Conservation (phyloP, 192 early-diverging fungal species). For the Backusella luteola region DNA sequence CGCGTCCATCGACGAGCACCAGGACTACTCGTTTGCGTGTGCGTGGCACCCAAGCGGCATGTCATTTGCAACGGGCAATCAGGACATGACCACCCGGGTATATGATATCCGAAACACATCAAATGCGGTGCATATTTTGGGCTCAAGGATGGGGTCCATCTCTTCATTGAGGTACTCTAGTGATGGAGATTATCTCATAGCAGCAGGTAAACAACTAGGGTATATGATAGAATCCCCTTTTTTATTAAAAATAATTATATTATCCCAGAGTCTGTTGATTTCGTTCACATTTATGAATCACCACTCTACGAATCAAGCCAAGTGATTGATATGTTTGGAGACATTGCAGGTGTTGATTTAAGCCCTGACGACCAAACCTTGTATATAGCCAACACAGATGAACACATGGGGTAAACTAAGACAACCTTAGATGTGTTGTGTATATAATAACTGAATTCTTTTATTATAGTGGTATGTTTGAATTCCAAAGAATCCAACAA, state of each 20-base stretch:
- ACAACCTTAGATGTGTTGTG: too few relatives aligned
- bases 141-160: slow-evolving; percentile 52
- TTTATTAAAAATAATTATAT: too few relatives aligned
- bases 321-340: slow-evolving; percentile 71
- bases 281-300: slow-evolving; percentile 63
- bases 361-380: slow-evolving; percentile 51
- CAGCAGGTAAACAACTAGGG: slow-evolving; percentile 38
- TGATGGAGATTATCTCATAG: slow-evolving; percentile 51
- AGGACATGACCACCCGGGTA: slow-evolving; percentile 53
- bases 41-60: slow-evolving; percentile 58
- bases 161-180: slow-evolving; percentile 58
- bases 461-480: slow-evolving; percentile 24
- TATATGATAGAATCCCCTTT: too few relatives aligned
- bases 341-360: slow-evolving; percentile 58
- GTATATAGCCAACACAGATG: slow-evolving; percentile 57
- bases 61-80: slow-evolving; percentile 63
- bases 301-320: slow-evolving; percentile 41
- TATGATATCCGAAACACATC: slow-evolving; percentile 65
- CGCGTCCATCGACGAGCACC: slow-evolving; percentile 50
- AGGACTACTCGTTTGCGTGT: slow-evolving; percentile 71
- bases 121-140: slow-evolving; percentile 49
- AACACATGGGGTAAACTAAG: slow-evolving; percentile 40
- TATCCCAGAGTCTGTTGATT: slow-evolving; percentile 55
- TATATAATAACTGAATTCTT: background rate
- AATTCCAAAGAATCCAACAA: slow-evolving; percentile 23